These are phyloP conservation scores for Claviceps paspali DNA, from an alignment of 2,329 filamentous ascomycete genomes.

Conservation along the genomic window DNA sequence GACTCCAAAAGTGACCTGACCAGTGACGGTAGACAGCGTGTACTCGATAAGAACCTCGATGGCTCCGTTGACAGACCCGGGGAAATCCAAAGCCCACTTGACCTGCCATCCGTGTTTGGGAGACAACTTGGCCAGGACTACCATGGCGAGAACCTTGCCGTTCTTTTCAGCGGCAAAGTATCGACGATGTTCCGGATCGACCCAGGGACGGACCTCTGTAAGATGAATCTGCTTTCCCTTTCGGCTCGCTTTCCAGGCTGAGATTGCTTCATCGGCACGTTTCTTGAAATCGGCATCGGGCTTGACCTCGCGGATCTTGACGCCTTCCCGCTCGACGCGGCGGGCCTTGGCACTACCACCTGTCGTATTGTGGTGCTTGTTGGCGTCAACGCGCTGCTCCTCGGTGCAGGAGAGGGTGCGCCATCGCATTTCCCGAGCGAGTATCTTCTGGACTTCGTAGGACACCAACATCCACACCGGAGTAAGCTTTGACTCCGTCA, in stretches of 20 bases:
- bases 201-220: slow-evolving; percentile 80
- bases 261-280: slow-evolving; percentile 56
- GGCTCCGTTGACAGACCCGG: slow-evolving; percentile 66
- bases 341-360: slow-evolving; percentile 58
- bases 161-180: slow-evolving; percentile 73
- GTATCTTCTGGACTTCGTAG: slow-evolving; percentile 58
- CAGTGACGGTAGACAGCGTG: slow-evolving; percentile 38
- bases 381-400: slow-evolving; percentile 74
- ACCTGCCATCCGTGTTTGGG: slow-evolving; percentile 81
- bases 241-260: slow-evolving; percentile 65
- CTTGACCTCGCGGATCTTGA: slow-evolving; percentile 62
- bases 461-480: slow-evolving; percentile 87
- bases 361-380: slow-evolving; percentile 44
- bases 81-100: slow-evolving; percentile 94
- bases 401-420: slow-evolving; percentile 76
- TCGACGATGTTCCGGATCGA: slow-evolving; percentile 66
- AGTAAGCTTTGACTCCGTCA: slow-evolving; percentile 52
- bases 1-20: slow-evolving; percentile 69
- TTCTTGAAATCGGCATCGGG: slow-evolving; percentile 54
- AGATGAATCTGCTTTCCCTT: slow-evolving; percentile 79
- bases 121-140: slow-evolving; percentile 70
- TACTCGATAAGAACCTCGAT: slow-evolving; percentile 73
- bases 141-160: slow-evolving; percentile 58
- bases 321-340: slow-evolving; percentile 66
- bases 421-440: slow-evolving; percentile 72